A percentile compares a stretch with the other conserved stretches of the same genome.
These are phyloP conservation scores for Megacollybia marginata DNA, from an alignment of 768 basidiomycete genomes.

Conservation along the genomic window DNA sequence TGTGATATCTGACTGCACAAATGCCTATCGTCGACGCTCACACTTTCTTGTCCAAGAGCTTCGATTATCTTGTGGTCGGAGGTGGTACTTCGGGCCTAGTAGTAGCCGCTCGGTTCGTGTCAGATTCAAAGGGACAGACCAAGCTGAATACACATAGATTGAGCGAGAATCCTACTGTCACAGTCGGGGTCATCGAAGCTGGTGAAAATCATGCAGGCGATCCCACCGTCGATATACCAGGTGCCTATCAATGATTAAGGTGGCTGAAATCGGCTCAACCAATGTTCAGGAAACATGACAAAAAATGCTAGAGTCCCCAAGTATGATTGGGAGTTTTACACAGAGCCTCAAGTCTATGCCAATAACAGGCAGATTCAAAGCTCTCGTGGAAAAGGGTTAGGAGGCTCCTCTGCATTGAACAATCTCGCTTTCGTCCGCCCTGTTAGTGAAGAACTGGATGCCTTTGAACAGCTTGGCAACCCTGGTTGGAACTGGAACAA, in stretches of 20 bases:
- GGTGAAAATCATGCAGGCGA: constrained; percentile 15
- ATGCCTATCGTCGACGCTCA: too few relatives aligned
- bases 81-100: constrained; percentile 17
- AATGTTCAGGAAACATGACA: constrained; percentile 1
- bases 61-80: constrained; percentile 6
- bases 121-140: background rate
- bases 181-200: constrained; percentile 23
- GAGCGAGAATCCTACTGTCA: constrained; percentile 15
- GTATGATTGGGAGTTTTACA: constrained; percentile 10
- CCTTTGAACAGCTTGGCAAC: constrained; percentile 15
- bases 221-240: constrained; percentile 9
- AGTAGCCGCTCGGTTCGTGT: constrained; percentile 7
- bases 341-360: constrained; percentile 6
- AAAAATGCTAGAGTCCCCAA: constrained; percentile 2
- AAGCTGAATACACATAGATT: constrained; percentile 9
- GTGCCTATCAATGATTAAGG: constrained; percentile 4
- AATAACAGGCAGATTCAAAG: constrained; percentile 1
- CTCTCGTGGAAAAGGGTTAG: constrained; percentile 10
- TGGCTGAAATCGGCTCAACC: background rate
- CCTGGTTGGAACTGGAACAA: constrained; percentile 16
- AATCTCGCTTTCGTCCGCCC: constrained; percentile 3
- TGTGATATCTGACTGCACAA: too few relatives aligned
- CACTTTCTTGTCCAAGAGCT: too few relatives aligned
- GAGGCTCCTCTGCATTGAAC: constrained; percentile 6
- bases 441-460: constrained; percentile 10